Percentiles rank a stretch among this genome's conserved stretches.
Evolutionary conservation across 441 rosid genomes (phyloP).

Genomic region (Pelargonium citronellum): DNA sequence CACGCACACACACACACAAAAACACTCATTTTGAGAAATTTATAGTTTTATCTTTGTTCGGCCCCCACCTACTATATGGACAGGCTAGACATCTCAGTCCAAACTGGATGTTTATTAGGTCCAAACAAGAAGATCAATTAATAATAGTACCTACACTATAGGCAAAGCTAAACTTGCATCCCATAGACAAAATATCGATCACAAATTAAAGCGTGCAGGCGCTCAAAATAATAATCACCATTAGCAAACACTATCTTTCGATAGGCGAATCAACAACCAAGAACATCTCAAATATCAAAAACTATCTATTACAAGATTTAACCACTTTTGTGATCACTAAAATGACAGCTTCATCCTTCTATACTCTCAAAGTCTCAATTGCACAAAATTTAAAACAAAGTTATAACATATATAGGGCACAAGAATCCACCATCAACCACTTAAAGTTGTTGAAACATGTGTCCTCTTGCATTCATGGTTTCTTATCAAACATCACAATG

Average conservation of each 20-base stretch:
- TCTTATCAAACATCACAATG: no score
- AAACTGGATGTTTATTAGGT: no score
- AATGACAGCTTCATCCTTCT: background rate
- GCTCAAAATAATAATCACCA: background rate
- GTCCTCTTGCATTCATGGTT: no score
- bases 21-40: background rate
- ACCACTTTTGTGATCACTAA: background rate
- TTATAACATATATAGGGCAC: background rate
- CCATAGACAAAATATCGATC: background rate
- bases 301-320: background rate
- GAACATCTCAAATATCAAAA: background rate
- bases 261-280: background rate
- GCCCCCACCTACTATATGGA: no score
- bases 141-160: background rate
- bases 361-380: background rate
- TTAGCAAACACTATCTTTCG: background rate
- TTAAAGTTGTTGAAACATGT: no score
- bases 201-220: background rate
- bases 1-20: no score
- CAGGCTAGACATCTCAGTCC: no score
- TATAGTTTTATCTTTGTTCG: background rate
- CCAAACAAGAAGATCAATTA: no score
- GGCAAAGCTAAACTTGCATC: no score
- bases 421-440: background rate
- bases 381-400: background rate